Base-by-base conservation (phyloP, 257 asterid species). In the Solanum gandarillasii region DNA sequence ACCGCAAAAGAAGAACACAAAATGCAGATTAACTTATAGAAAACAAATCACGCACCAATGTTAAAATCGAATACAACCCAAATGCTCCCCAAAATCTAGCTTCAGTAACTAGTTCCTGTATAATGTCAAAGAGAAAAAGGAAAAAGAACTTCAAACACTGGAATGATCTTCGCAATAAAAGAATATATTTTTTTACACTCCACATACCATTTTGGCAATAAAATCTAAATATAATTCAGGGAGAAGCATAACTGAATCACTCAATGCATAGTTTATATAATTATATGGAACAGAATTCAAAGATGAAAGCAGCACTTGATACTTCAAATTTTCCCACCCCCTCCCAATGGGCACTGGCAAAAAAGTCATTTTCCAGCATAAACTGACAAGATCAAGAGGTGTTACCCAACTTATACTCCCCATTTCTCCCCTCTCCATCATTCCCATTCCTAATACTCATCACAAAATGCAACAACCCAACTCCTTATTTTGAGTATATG, bases 71-170 rank as follows among this genome's bases (percentile, higher is more conserved):
- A 90, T 95, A 95, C 90, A 97, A 91, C 85, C 99, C 99, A 92
- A 96, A 97, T 82, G 99, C 99, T 89, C 99, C 99, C 99, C 99
- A 97, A 91, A 97, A 95, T 92, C 94, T 91, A 90, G 99, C 98
- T 94, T 96, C 99, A 88, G 87, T 92, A 85, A 88, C 94, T 92
- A 95, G 88, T 87, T 94, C 98, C 99, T 97, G 93, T 88, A 90
- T 87, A 65, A 87, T 48, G 55, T 60, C 32, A 82, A 73, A 60
- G 84, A 52, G 35, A 46, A 48, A 81, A 81, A 81, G 67, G 9
- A 48, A 9, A 46, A 48, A 48, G 31, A 48, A 82, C 27, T 31
- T 16, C 43, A 46, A 46, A 29, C 86, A 29, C 23, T 48, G 71
- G 13, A 18, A 18, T 48, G 71, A 82, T 82, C 86, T 29, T 32